These are phyloP conservation scores for Kodamaea nitidulidarum DNA, from an alignment of 805 yeast genomes.

Conservation along the genomic window DNA sequence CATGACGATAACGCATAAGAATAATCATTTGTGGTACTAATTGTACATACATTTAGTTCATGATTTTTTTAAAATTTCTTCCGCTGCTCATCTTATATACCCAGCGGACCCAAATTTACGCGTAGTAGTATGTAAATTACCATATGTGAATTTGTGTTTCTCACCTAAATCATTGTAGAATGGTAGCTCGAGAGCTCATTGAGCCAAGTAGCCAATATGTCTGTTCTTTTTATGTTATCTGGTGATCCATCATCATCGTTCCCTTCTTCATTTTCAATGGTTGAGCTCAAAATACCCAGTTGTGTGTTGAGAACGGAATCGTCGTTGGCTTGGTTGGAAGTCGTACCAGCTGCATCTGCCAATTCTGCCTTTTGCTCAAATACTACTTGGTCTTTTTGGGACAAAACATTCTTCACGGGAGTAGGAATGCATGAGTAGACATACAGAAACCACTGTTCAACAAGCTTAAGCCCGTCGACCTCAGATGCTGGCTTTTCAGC, in stretches of 20 bases:
- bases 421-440: slow-evolving; percentile 27
- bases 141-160: background rate
- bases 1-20: slow-evolving; percentile 49
- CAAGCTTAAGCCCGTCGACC: slow-evolving; percentile 5
- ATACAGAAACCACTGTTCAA: slow-evolving; percentile 18
- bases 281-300: slow-evolving; percentile 13
- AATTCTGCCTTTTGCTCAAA: slow-evolving; percentile 28
- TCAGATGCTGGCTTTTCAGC: slow-evolving; percentile 8
- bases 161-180: background rate
- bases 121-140: background rate
- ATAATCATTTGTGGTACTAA: slow-evolving; percentile 21
- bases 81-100: background rate
- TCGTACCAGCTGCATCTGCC: slow-evolving; percentile 2
- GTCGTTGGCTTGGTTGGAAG: slow-evolving; percentile 6
- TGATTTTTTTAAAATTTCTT: background rate
- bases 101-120: slow-evolving; percentile 1
- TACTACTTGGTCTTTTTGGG: slow-evolving; percentile 35
- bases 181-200: slow-evolving; percentile 3
- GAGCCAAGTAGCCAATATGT: slow-evolving; percentile 7
- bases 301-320: slow-evolving; percentile 9
- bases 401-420: slow-evolving; percentile 21
- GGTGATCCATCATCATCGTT: slow-evolving; percentile 2
- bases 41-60: slow-evolving; percentile 2
- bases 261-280: slow-evolving; percentile 8
- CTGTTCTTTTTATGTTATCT: slow-evolving; percentile 7